Percentiles rank a stretch among this genome's conserved stretches.
Evolutionary conservation across 306 rosid species (phyloP).

Genomic region (Quercus variabilis): DNA sequence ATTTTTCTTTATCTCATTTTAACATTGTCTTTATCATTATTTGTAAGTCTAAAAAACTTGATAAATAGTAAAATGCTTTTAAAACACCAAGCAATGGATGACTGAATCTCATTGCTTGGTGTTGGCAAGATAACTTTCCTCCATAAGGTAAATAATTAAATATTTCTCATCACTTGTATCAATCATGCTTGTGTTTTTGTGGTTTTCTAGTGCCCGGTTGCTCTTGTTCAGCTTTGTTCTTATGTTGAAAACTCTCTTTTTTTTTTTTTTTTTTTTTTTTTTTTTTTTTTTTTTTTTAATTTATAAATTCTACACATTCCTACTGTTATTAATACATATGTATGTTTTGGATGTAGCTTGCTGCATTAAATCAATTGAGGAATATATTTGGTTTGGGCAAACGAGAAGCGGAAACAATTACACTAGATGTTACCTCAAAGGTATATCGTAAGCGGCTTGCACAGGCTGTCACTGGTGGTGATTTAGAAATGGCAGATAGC

Average conservation of each 20-base stretch:
- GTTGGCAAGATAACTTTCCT: background rate
- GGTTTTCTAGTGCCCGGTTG: background rate
- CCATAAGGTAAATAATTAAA: background rate
- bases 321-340: background rate
- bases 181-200: background rate
- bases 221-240: background rate
- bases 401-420: constrained; percentile 82
- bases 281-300: too few species aligned
- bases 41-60: background rate
- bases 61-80: background rate
- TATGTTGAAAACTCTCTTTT: background rate
- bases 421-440: constrained; percentile 71
- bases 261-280: background rate
- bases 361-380: constrained; percentile 71
- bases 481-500: constrained; percentile 85
- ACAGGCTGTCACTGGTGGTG: constrained; percentile 64
- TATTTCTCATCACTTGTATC: background rate
- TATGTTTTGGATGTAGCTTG: constrained; percentile 44
- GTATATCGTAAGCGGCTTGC: constrained; percentile 78
- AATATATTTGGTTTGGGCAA: constrained; percentile 94
- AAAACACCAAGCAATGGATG: background rate
- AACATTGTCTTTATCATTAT: too few species aligned
- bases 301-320: background rate
- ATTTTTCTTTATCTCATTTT: too few species aligned
- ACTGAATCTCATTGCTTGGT: background rate